These are phyloP conservation scores for Trematosphaeria pertusa DNA, from an alignment of 2,329 filamentous ascomycete genomes.

Conservation along the genomic window DNA sequence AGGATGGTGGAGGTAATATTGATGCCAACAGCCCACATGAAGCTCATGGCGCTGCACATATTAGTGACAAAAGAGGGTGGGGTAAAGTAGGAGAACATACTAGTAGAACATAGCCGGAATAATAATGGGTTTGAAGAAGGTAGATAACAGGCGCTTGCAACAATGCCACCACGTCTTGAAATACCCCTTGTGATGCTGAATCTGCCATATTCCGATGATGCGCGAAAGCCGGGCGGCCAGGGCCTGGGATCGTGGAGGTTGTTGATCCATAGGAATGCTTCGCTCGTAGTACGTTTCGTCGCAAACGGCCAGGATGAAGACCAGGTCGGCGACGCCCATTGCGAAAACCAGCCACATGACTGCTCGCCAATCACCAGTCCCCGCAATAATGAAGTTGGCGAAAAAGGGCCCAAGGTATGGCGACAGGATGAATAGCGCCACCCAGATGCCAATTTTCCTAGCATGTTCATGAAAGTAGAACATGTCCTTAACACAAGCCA, in stretches of 20 bases:
- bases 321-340: conserved; percentile 24
- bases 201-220: conserved; percentile 42
- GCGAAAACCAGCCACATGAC: conserved; percentile 33
- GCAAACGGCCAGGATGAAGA: conserved; percentile 35
- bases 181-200: conserved; percentile 38
- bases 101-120: conserved; percentile 35
- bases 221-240: conserved; percentile 23
- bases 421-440: conserved; percentile 33
- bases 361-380: conserved; percentile 30
- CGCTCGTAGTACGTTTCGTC: conserved; percentile 48
- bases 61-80: neutral
- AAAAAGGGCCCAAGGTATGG: conserved; percentile 44
- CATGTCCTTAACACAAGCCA: conserved; percentile 44
- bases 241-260: conserved; percentile 23
- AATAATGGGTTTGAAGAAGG: conserved; percentile 32
- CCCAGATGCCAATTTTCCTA: conserved; percentile 45
- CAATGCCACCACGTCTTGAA: conserved; percentile 29
- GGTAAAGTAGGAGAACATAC: conserved; percentile 15
- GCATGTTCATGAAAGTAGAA: conserved; percentile 49
- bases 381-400: conserved; percentile 33
- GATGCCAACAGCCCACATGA: conserved; percentile 37
- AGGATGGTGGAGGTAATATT: conserved; percentile 36
- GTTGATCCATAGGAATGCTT: conserved; percentile 20
- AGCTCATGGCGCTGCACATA: conserved; percentile 24
- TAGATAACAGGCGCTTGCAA: conserved; percentile 27